A percentile compares a stretch with the other conserved stretches of the same genome.
These are phyloP conservation scores for Quercus suber DNA, from an alignment of 306 rosid species.

Conservation along the genomic window DNA sequence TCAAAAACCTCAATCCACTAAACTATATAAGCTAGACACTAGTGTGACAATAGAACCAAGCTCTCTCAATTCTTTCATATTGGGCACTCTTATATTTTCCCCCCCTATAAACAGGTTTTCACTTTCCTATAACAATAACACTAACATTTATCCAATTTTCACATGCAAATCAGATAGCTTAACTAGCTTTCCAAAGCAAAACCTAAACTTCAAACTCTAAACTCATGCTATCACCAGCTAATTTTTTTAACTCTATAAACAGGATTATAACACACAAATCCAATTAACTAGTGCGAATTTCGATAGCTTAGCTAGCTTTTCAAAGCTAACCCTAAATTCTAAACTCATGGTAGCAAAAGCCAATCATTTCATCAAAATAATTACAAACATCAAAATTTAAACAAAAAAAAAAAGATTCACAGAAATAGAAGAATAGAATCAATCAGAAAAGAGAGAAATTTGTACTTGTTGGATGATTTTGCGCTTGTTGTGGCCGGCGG, in stretches of 20 bases:
- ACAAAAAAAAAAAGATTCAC: neutral
- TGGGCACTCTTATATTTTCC: neutral
- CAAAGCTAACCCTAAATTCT: neutral
- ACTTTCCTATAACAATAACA: too few relatives aligned
- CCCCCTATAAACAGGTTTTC: too few relatives aligned
- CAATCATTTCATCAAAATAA: neutral
- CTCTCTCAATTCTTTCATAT: neutral
- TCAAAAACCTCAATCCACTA: neutral
- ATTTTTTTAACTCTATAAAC: too few relatives aligned
- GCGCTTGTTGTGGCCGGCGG: constrained; percentile 87
- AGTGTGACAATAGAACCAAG: neutral
- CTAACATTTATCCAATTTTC: too few relatives aligned
- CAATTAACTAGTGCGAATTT: neutral
- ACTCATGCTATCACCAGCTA: too few relatives aligned
- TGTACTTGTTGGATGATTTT: constrained; percentile 78
- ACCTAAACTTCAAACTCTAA: too few relatives aligned
- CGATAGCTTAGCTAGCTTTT: neutral
- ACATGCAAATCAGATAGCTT: too few relatives aligned
- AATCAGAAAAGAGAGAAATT: constrained; percentile 25
- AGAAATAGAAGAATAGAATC: too few relatives aligned
- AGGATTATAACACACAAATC: neutral
- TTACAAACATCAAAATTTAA: neutral
- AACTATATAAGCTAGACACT: neutral
- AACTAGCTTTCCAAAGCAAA: too few relatives aligned
- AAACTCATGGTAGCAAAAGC: neutral